Conservation (phyloP, 306 rosid genomes). For the Amphicarpaea edgeworthii region DNA sequence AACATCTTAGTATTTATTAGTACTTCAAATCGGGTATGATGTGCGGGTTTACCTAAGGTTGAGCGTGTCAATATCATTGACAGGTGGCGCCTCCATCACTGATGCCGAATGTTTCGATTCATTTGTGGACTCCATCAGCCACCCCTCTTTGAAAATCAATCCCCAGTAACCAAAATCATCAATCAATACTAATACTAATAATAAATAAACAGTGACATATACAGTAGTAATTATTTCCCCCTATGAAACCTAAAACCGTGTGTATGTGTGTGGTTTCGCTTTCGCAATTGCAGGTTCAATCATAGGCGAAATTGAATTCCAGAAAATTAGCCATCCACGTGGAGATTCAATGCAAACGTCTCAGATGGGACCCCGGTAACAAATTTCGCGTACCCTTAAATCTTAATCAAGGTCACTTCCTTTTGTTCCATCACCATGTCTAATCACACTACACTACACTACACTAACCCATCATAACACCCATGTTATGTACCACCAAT, state of each 20-base stretch:
- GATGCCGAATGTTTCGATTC: slow-evolving; percentile 33
- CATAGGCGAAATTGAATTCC: slow-evolving; percentile 9
- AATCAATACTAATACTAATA: no score
- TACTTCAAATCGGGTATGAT: neutral
- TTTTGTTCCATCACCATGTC: slow-evolving; percentile 18
- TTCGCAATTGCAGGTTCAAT: slow-evolving; percentile 1
- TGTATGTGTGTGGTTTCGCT: no score
- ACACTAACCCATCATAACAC: neutral
- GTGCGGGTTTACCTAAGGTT: slow-evolving; percentile 56
- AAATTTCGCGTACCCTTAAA: slow-evolving; percentile 16
- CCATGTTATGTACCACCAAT: slow-evolving; percentile 4
- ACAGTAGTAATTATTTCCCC: no score
- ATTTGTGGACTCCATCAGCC: slow-evolving; percentile 51
- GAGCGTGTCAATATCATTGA: slow-evolving; percentile 42
- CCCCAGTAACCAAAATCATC: neutral
- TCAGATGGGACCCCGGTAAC: slow-evolving; percentile 11
- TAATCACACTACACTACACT: slow-evolving; percentile 19
- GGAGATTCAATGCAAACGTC: slow-evolving; percentile 14
- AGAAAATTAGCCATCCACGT: slow-evolving; percentile 53
- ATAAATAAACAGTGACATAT: neutral
- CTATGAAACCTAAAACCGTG: slow-evolving; percentile 14
- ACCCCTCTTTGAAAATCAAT: slow-evolving; percentile 43
- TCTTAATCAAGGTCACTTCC: neutral
- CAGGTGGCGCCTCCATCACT: slow-evolving; percentile 41
- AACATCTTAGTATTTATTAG: neutral